Evolutionary conservation across 2,329 filamentous ascomycete species (phyloP), one percentile per base, ranked within the genome.

Genomic region (Sarocladium kiliense): DNA sequence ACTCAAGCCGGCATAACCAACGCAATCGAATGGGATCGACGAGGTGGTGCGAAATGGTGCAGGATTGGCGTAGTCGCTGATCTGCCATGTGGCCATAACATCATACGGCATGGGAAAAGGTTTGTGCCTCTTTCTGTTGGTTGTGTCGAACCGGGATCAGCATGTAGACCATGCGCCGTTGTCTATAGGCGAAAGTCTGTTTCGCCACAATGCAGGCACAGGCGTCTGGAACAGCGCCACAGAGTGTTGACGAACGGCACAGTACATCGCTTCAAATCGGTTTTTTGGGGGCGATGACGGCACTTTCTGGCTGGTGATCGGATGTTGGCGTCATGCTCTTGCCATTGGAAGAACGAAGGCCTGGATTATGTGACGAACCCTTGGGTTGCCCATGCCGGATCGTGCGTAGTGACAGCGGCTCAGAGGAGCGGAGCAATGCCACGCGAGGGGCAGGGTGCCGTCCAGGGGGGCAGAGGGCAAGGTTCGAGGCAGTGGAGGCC

Each of bases 381-480:
- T 7, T 32, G 30, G 30, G 12, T 7, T 32, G 30, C 30, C 7
- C 30, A 32, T 32, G 30, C 30, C 30, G 7, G 30, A 32, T 32
- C 30, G 30, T 23, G n/a, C 18, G n/a, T 5, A 23, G 39, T 44
- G 39, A 44, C 39, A 44, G 39, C 39, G 39, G 39, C 12, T 44
- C n/a, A 18, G 9, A 44, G 39, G n/a, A 23, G 30, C n/a, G 36
- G 36, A 34, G 30, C 30, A n/a, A 10, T 51, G 47, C 47, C 47
- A 51, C 47, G 47, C 47, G 47, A 51, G 47, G 11, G 16, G 25
- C 26, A 51, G 47, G 30, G 47, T 23, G 25, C n/a, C n/a, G 26
- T 36, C 11, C 47, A 51, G 47, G 47, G 47, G 27, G 36, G 30
- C 5, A 34, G 30, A 51, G 30, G 47, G 27, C 21, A 25, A 51